Evolutionary conservation across 345 rosid species (phyloP).

Genomic region (Trapa bicornis): DNA sequence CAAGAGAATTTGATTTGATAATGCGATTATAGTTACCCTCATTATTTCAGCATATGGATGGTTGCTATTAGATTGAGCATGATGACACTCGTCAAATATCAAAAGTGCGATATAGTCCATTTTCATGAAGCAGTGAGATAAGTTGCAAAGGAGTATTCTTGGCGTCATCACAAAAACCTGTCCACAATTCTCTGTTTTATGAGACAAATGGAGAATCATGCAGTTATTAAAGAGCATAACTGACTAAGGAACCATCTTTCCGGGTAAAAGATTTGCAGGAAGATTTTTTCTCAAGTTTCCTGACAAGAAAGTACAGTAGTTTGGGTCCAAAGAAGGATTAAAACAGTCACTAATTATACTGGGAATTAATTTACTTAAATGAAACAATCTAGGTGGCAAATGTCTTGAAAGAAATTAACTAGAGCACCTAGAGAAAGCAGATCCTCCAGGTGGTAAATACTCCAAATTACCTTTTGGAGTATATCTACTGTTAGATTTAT

Average conservation of each 20-base stretch:
- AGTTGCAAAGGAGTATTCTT: conserved; percentile 47
- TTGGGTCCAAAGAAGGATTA: not conserved
- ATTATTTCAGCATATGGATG: conserved; percentile 90
- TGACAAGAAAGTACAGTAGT: not conserved
- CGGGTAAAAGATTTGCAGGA: not conserved
- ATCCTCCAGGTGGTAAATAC: not conserved
- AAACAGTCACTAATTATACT: not conserved
- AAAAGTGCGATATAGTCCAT: conserved; percentile 82
- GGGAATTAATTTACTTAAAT: not conserved
- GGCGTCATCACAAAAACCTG: conserved; percentile 98
- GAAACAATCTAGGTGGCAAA: not conserved
- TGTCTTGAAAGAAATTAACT: not conserved
- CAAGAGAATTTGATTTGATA: not conserved
- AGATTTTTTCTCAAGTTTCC: not conserved
- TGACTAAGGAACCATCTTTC: not conserved
- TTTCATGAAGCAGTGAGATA: conserved; percentile 81
- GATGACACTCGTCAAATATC: conserved; percentile 92
- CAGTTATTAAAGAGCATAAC: not conserved
- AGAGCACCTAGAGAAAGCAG: not conserved
- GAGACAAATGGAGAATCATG: not conserved
- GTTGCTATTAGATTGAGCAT: conserved; percentile 69
- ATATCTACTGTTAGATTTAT: not conserved
- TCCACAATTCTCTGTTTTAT: conserved; percentile 6
- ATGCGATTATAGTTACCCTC: conserved; percentile 40
- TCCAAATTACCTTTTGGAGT: conserved; percentile 9